Percentiles rank a stretch among this genome's conserved stretches.
These are phyloP conservation scores for Metschnikowia peoriensis DNA, from an alignment of 805 yeast species.

Conservation along the genomic window DNA sequence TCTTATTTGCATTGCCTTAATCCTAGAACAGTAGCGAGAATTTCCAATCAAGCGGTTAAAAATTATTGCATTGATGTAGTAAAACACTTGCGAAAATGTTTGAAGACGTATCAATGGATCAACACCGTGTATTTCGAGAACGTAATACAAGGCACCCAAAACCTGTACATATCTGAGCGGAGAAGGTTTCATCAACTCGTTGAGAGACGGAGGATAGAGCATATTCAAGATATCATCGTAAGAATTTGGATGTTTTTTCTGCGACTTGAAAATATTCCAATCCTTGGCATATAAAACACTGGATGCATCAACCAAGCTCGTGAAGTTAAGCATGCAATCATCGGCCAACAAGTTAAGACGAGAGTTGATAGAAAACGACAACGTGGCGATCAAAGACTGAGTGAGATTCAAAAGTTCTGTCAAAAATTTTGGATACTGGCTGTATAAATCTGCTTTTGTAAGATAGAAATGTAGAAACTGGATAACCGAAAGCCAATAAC, in stretches of 20 bases:
- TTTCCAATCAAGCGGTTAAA: slow-evolving; percentile 72
- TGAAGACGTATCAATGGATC: slow-evolving; percentile 78
- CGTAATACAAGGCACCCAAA: slow-evolving; percentile 83
- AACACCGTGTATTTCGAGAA: slow-evolving; percentile 75
- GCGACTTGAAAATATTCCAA: slow-evolving; percentile 52
- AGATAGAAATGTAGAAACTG: slow-evolving; percentile 78
- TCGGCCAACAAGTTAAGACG: slow-evolving; percentile 58
- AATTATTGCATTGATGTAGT: slow-evolving; percentile 69
- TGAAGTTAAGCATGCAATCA: slow-evolving; percentile 68
- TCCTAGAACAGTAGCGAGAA: slow-evolving; percentile 71
- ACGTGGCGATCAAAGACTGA: slow-evolving; percentile 63
- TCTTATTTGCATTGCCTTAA: slow-evolving; percentile 85
- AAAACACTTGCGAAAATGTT: slow-evolving; percentile 71
- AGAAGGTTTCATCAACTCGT: slow-evolving; percentile 81
- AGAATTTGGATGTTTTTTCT: slow-evolving; percentile 44
- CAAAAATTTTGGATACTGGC: slow-evolving; percentile 52
- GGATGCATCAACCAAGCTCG: slow-evolving; percentile 79
- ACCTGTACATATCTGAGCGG: slow-evolving; percentile 85
- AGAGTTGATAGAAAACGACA: slow-evolving; percentile 63
- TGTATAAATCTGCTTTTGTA: slow-evolving; percentile 58
- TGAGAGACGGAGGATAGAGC: slow-evolving; percentile 81
- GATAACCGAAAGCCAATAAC: slow-evolving; percentile 86
- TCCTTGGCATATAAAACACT: slow-evolving; percentile 72
- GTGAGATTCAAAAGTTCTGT: slow-evolving; percentile 55
- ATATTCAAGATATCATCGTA: slow-evolving; percentile 74